A percentile compares a stretch with the other conserved stretches of the same genome.
Conservation (phyloP, 805 yeast genomes). For the Kazachstania psychrophila region DNA sequence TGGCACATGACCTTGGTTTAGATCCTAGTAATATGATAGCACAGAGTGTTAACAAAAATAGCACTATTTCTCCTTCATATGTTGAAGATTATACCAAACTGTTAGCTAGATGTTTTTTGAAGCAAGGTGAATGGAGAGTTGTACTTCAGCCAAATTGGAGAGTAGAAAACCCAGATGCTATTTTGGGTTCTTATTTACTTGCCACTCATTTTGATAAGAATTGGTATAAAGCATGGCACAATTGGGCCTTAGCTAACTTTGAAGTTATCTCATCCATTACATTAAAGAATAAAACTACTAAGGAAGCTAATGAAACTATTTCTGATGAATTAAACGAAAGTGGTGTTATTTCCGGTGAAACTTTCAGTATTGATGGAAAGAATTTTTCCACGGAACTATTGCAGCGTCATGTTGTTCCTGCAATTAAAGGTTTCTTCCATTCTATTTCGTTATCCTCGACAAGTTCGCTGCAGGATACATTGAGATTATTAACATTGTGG, state of each 20-base stretch:
- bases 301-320: not conserved
- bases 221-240: conserved; percentile 99
- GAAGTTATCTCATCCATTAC: conserved; percentile 69
- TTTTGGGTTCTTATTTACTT: conserved; percentile 80
- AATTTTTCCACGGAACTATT: conserved; percentile 44
- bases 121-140: conserved; percentile 97
- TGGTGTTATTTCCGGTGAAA: conserved; percentile 17
- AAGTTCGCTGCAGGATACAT: conserved; percentile 80
- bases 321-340: conserved; percentile 4
- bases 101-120: conserved; percentile 84
- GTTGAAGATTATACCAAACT: conserved; percentile 75
- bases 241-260: conserved; percentile 95
- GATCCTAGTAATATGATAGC: conserved; percentile 79
- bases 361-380: conserved; percentile 20
- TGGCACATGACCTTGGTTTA: conserved; percentile 79
- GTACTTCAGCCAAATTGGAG: conserved; percentile 71
- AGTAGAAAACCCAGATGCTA: conserved; percentile 66
- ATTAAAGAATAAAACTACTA: conserved; percentile 10
- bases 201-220: conserved; percentile 87
- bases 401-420: conserved; percentile 83
- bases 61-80: conserved; percentile 40
- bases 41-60: conserved; percentile 69
- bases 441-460: conserved; percentile 78
- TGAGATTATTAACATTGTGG: conserved; percentile 83
- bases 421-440: conserved; percentile 87